These are phyloP conservation scores for Tetraselmis striata DNA, from an alignment of 139 green algal species.

Conservation along the genomic window DNA sequence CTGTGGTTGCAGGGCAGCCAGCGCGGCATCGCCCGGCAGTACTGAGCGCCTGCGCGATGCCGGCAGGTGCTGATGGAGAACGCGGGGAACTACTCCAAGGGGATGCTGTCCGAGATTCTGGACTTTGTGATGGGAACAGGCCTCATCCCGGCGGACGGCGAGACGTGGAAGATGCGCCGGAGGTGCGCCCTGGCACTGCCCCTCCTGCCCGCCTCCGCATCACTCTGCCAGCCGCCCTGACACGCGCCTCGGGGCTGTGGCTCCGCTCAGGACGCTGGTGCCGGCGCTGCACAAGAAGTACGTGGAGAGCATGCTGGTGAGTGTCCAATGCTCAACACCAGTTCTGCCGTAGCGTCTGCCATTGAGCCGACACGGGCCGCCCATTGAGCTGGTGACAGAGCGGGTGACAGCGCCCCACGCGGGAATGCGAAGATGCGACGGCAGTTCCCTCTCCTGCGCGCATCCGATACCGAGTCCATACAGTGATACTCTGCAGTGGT, in stretches of 20 bases:
- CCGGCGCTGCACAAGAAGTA: constrained; percentile 82
- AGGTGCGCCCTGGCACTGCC: background rate
- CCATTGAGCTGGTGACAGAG: no score
- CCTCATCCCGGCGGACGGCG: constrained; percentile 89
- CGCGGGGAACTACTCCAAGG: constrained; percentile 85
- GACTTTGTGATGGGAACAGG: constrained; percentile 92
- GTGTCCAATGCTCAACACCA: no score
- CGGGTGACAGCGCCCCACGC: no score
- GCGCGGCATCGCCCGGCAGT: background rate
- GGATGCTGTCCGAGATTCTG: constrained; percentile 84
- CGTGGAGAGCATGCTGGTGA: constrained; percentile 71
- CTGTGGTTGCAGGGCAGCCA: no score
- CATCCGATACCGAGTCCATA: no score
- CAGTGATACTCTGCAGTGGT: no score
- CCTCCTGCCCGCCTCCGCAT: background rate
- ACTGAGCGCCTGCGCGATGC: no score
- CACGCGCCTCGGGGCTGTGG: background rate
- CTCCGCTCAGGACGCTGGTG: constrained; percentile 50
- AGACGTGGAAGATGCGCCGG: constrained; percentile 64
- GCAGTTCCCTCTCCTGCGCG: no score
- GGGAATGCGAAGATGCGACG: no score
- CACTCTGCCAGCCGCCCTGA: no score
- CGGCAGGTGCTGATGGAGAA: constrained; percentile 78
- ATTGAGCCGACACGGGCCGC: no score
- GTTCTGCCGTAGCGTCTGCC: no score